phyloP scores from a whole-genome alignment of 2,329 filamentous ascomycete species.

The Botrytis fabae region DNA sequence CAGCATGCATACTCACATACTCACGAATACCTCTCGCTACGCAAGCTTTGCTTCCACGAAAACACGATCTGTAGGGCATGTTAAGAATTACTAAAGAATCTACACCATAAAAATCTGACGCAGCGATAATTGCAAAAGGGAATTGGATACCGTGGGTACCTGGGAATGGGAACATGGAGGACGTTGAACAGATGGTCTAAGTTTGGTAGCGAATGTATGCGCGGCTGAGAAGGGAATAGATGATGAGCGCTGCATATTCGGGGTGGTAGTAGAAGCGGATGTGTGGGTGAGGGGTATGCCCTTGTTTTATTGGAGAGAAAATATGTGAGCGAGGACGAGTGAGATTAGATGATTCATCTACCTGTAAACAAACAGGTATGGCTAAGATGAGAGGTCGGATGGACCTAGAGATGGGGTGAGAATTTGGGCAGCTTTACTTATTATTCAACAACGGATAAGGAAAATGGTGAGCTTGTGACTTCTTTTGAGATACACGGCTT shows the following conservation, averaged over 20 bases:
- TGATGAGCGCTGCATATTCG: not conserved
- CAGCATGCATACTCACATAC: not conserved
- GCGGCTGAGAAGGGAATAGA: slow-evolving; percentile 2
- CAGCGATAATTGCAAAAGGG: not conserved
- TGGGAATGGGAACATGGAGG: slow-evolving; percentile 1
- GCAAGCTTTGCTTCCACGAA: not conserved
- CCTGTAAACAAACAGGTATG: not conserved
- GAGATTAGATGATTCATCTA: not conserved
- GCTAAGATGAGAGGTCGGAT: not conserved
- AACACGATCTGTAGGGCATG: not conserved
- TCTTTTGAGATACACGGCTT: not conserved
- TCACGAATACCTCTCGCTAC: not conserved
- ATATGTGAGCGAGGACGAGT: not conserved
- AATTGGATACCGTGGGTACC: not conserved
- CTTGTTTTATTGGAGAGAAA: not conserved
- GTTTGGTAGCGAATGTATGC: slow-evolving; percentile 13
- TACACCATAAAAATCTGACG: not conserved
- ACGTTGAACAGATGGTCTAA: not conserved
- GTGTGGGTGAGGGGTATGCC: not conserved
- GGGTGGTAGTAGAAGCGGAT: not conserved
- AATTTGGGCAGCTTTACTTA: not conserved
- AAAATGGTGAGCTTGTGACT: slow-evolving; percentile 7
- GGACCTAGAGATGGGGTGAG: not conserved
- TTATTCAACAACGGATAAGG: not conserved
- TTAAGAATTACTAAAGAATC: not conserved